Conservation (phyloP, 2,329 filamentous ascomycete genomes). For the Lecanosticta acicola region DNA sequence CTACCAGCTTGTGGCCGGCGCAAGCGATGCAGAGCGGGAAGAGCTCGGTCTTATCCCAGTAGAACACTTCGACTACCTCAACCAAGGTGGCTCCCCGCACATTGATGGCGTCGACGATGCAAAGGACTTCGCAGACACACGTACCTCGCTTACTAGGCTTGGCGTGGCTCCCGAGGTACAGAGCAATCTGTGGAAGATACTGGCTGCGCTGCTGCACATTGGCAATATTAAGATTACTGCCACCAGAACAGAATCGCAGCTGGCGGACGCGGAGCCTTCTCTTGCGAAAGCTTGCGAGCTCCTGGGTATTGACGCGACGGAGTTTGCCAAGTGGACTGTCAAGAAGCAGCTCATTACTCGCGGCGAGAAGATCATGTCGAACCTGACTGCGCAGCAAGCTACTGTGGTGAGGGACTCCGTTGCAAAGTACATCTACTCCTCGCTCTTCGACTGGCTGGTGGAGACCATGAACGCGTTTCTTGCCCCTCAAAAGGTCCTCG, state of each 20-base stretch:
- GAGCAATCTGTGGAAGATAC: conserved; percentile 76
- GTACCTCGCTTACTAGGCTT: conserved; percentile 79
- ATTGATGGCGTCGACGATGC: conserved; percentile 96
- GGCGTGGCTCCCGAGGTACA: conserved; percentile 73
- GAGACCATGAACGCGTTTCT: conserved; percentile 89
- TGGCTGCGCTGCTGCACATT: conserved; percentile 86
- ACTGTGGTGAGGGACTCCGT: conserved; percentile 94
- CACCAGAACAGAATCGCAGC: conserved; percentile 78
- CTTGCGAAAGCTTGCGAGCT: conserved; percentile 75
- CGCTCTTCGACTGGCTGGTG: conserved; percentile 98
- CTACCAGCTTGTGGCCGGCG: conserved; percentile 91
- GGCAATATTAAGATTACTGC: conserved; percentile 96
- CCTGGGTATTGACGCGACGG: conserved; percentile 75
- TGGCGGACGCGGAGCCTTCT: conserved; percentile 74
- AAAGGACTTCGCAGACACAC: conserved; percentile 84
- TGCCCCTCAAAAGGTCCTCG: conserved; percentile 80
- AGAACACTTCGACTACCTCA: conserved; percentile 92
- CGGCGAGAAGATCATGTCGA: conserved; percentile 96
- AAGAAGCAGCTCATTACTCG: conserved; percentile 97
- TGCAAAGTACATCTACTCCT: conserved; percentile 97
- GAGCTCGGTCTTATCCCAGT: conserved; percentile 73
- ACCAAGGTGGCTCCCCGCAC: conserved; percentile 83
- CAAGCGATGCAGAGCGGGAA: conserved; percentile 75
- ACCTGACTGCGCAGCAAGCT: conserved; percentile 87
- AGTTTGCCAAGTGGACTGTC: conserved; percentile 96